phyloP scores from a whole-genome alignment of 805 yeast species.

The Sungouiella thailandica region DNA sequence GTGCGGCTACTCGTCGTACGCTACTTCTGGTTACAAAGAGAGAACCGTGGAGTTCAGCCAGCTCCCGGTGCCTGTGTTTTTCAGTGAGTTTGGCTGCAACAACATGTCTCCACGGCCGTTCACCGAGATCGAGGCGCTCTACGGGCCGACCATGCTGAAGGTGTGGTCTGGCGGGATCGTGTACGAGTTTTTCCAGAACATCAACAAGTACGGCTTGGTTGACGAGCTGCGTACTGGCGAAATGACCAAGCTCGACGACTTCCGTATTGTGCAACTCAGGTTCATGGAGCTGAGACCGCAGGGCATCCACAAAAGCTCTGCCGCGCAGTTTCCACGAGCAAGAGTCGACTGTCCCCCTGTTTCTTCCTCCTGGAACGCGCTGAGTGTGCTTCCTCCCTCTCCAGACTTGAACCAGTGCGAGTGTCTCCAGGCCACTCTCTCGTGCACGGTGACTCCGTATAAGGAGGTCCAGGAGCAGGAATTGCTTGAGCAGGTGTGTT shows the following conservation, averaged over 20 bases:
- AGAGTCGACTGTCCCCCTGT: slow-evolving; percentile 12
- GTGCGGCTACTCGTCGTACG: slow-evolving; percentile 37
- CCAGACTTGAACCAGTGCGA: slow-evolving; percentile 42
- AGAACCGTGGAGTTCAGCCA: slow-evolving; percentile 26
- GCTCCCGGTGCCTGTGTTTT: slow-evolving; percentile 32
- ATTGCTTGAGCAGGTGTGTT: slow-evolving; percentile 31
- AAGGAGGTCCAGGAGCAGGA: slow-evolving; percentile 15
- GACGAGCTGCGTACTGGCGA: slow-evolving; percentile 21
- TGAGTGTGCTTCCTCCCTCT: slow-evolving; percentile 28
- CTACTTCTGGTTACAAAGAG: slow-evolving; percentile 34
- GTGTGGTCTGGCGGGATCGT: slow-evolving; percentile 39
- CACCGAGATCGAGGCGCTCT: slow-evolving; percentile 33
- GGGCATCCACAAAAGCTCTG: slow-evolving; percentile 6
- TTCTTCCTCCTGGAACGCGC: slow-evolving; percentile 9
- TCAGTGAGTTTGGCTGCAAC: slow-evolving; percentile 39
- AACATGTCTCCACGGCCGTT: slow-evolving; percentile 32
- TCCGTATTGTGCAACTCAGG: slow-evolving; percentile 22
- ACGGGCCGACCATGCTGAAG: slow-evolving; percentile 27
- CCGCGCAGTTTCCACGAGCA: too few species aligned
- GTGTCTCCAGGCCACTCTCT: slow-evolving; percentile 36
- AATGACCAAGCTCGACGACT: slow-evolving; percentile 27
- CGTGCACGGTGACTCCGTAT: slow-evolving; percentile 32
- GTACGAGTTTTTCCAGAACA: slow-evolving; percentile 33
- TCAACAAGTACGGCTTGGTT: slow-evolving; percentile 34
- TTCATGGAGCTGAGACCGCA: slow-evolving; percentile 18